Evolutionary conservation across 805 yeast species (phyloP), one percentile per base, ranked within the genome.

Genomic region (Wickerhamomyces kurtzmanii): DNA sequence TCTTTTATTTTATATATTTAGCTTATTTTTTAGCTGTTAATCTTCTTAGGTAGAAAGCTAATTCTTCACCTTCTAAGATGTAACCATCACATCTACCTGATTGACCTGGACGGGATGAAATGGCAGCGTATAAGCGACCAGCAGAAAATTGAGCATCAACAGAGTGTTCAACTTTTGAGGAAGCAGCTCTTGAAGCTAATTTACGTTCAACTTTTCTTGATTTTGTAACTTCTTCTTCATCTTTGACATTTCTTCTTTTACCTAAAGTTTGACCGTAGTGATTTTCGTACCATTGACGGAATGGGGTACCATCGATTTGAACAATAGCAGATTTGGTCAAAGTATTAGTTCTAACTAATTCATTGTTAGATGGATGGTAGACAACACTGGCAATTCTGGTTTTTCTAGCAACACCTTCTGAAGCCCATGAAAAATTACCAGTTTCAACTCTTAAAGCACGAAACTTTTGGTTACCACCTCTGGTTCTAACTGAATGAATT

Each of bases 1-100:
- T 21, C n/a, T n/a, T n/a, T n/a, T n/a, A n/a, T n/a, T n/a, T n/a
- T n/a, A n/a, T 15, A 21, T 15, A 24, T 12, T 11, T 15, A n/a
- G 53, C 54, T 79, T 86, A 89, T 82, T 89, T 91, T 87, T 91
- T 89, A 65, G 96, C 93, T 68, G 95, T 78, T 71, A 91, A 76
- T 85, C 95, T 89, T 81, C 95, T 86, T 68, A 91, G 80, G 95
- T 91, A 91, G 94, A 91, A 91, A 67, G 97, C 97, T 70, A 91
- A 85, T 75, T 91, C 98, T 68, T 91, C 98, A 73, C 98, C 98
- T 78, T 91, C 98, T 67, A 91, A 83, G 72, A 91, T 81, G 93
- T 91, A 91, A 72, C 98, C 98, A 68, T 91, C 98, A 73, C 86
- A 80, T 76, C 98, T 93, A 71, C 98, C 98, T 51, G 94, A 82